Evolutionary conservation across 2,329 filamentous ascomycete species (phyloP), one percentile per base, ranked within the genome.

Genomic region (Neofusicoccum kwambonambiense): DNA sequence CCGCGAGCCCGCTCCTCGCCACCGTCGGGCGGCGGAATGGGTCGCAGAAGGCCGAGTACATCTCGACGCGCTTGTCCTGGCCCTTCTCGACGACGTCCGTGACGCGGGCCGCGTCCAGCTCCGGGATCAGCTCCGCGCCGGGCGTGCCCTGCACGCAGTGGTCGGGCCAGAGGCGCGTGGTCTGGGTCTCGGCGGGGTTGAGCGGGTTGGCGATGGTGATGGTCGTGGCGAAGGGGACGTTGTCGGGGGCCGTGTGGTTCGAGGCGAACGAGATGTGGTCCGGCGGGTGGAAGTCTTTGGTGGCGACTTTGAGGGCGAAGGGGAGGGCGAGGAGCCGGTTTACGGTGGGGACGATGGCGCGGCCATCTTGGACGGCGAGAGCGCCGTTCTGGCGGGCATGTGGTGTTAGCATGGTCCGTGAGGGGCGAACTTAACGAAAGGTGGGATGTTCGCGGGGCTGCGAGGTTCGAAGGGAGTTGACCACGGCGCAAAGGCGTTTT

Each of bases 201-300:
- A 78, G 69, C 1, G 90, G 90, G 77, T 93, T 91, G 62, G 74
- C 74, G 73, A 97, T 87, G 3, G 81, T 86, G 60, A 87, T 81
- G 37, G 78, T 80, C 44, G 90, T 89, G 39, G 83, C 80, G 75
- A 91, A 97, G 0, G 94, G 87, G 67, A 81, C 76, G 72, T 90
- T 89, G 71, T 85, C 81, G 2, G 86, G 86, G 12, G 80, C 67
- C 66, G 68, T 78, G 68, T 98, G 93, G 78, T 93, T 96, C 34
- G 83, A 80, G 12, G 93, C 92, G 78, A 99, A 99, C 47, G 94
- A 97, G 76, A 96, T 83, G 82, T 98, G 94, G 73, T 89, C 79
- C 2, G 72, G 70, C 0, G 95, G 95, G 75, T 99, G 95, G 83
- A 87, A 96, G 85, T 99, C 95, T 75, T 92, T 90, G n/a, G 94